These are phyloP conservation scores for Schwanniomyces yamadae DNA, from an alignment of 805 yeast species.

Conservation along the genomic window DNA sequence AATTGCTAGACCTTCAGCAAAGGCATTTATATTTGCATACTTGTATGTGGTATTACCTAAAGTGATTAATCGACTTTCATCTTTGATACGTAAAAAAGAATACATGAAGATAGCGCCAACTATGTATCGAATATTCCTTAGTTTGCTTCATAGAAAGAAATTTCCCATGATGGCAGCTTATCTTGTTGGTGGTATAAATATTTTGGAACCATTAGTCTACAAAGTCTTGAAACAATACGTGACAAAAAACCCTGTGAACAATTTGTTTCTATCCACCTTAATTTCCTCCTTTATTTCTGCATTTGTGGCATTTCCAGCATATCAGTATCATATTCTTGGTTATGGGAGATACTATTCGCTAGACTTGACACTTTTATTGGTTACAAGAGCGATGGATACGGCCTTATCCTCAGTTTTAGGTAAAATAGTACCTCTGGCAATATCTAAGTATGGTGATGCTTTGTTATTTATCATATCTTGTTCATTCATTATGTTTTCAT, in stretches of 20 bases:
- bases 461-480: constrained; percentile 27
- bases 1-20: constrained; percentile 25
- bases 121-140: constrained; percentile 15
- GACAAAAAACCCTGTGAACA: constrained; percentile 4
- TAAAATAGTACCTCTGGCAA: constrained; percentile 1
- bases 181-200: constrained; percentile 30
- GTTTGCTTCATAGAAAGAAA: constrained; percentile 28
- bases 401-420: constrained; percentile 19
- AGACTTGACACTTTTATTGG: constrained; percentile 36
- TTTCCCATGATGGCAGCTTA: constrained; percentile 36
- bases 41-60: constrained; percentile 35
- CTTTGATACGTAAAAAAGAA: constrained; percentile 14
- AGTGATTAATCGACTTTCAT: constrained; percentile 16
- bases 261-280: constrained; percentile 16
- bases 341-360: constrained; percentile 32
- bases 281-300: constrained; percentile 29
- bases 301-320: constrained; percentile 26
- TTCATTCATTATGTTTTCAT: constrained; percentile 34
- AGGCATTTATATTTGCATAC: constrained; percentile 35
- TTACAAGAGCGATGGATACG: constrained; percentile 37
- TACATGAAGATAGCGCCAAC: constrained; percentile 15
- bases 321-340: constrained; percentile 28
- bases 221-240: constrained; percentile 4
- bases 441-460: constrained; percentile 24
- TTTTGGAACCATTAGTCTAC: constrained; percentile 26